Percentiles rank a stretch among this genome's conserved stretches.
phyloP scores from a whole-genome alignment of 371 early-diverging fungal genomes.

The Catenaria anguillulae region DNA sequence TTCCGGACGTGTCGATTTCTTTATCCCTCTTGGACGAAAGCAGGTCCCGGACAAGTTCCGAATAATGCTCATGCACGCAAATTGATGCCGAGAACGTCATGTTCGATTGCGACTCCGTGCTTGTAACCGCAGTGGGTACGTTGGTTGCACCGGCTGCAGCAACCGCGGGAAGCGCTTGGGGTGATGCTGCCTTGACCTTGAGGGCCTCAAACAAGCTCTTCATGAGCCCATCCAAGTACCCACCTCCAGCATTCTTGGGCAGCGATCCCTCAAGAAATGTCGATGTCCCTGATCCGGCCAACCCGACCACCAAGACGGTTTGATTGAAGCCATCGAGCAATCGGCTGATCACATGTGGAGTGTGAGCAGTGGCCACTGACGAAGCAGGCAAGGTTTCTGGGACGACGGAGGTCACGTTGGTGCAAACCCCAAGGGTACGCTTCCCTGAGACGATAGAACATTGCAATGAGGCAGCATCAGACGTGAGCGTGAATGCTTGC shows the following conservation, averaged over 20 bases:
- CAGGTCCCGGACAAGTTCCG: background rate
- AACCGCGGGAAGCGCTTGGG: too few relatives aligned
- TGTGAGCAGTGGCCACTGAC: background rate
- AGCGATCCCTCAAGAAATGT: background rate
- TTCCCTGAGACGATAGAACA: background rate
- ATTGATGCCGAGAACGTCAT: background rate
- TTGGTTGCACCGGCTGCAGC: too few relatives aligned
- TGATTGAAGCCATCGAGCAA: background rate
- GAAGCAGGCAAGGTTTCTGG: background rate
- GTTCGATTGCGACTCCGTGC: too few relatives aligned
- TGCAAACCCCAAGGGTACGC: background rate
- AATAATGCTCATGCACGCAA: background rate
- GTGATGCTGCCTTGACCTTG: too few relatives aligned
- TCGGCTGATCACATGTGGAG: background rate
- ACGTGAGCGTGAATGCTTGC: background rate
- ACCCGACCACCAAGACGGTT: background rate
- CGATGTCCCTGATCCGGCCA: background rate
- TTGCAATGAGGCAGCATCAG: background rate
- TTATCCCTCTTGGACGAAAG: background rate
- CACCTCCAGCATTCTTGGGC: background rate
- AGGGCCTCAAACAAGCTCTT: background rate
- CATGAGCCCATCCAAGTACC: background rate
- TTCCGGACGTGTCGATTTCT: background rate
- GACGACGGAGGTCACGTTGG: background rate
- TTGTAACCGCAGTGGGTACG: too few relatives aligned